Base-by-base conservation (phyloP, 441 rosid genomes). In the Bruguiera hainesii region DNA sequence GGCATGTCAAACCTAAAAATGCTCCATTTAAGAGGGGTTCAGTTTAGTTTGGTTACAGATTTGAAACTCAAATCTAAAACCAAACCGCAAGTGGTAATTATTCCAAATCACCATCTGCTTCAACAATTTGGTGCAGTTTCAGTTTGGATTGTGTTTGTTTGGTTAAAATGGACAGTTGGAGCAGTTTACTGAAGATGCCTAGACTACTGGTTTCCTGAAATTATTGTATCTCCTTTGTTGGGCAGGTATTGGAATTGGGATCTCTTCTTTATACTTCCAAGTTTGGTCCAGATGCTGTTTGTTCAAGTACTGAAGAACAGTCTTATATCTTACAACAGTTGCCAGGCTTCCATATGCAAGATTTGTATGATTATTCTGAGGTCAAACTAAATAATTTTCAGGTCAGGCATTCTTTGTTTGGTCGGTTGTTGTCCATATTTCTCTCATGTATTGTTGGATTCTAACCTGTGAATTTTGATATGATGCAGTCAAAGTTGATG, bases 321-420 rank as follows among this genome's bases (percentile, higher is more conserved):
- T 71, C 81, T 61, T 48, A 68, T 75, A 57, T 71, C 62, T 57
- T 71, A 63, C 78, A 79, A 64, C 68, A 67, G 51, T 76, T 81
- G 21, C 70, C 76, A 64, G 76, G 78, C 69, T 69, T 80, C 68
- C 80, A 70, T 75, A 71, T 83, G 74, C 80, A 78, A 59, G 79
- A 85, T 80, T 82, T 90, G 58, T 90, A 83, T 71, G 80, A 86
- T 75, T 78, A 74, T 76, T 86, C 83, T 73, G 83, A 80, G 83
- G 76, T 89, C 71, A 75, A 77, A 56, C 71, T 95, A 61, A 62
- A 71, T 63, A 85, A 85, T 74, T 73, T 83, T 75, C 90, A 86
- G 96, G 98, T 90, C 18, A 68, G 81, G 42, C 61, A 50, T 70
- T 65, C 25, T 63, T 42, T 56, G 35, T 55, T 56, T 73, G 65